Conservation (phyloP, 2,329 filamentous ascomycete species). For the Shiraia bambusicola region DNA sequence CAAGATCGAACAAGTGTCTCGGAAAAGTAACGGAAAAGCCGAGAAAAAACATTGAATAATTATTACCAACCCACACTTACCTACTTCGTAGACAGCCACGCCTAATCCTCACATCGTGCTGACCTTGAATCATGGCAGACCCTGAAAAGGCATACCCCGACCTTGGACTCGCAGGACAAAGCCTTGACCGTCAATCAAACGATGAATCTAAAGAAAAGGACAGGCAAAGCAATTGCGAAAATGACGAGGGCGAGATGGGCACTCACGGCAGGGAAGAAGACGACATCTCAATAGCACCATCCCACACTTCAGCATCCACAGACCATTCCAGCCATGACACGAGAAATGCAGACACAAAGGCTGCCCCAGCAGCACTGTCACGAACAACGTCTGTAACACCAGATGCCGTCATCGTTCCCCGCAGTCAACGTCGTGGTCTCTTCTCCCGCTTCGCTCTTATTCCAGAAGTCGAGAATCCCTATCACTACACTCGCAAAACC, state of each 20-base stretch:
- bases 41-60: not conserved
- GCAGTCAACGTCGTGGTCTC: constrained; percentile 66
- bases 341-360: constrained; percentile 1
- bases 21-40: constrained; percentile 4
- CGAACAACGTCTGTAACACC: constrained; percentile 37
- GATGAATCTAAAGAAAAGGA: constrained; percentile 2
- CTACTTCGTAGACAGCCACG: no score
- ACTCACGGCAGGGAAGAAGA: constrained; percentile 13
- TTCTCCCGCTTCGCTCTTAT: constrained; percentile 70
- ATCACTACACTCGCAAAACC: constrained; percentile 68
- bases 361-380: constrained; percentile 22
- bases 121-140: constrained; percentile 7
- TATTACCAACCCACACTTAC: not conserved
- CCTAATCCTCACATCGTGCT: not conserved
- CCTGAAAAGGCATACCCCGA: constrained; percentile 6
- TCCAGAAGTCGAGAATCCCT: constrained; percentile 76
- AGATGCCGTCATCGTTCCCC: constrained; percentile 52
- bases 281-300: constrained; percentile 24
- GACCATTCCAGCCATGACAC: constrained; percentile 16
- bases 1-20: not conserved
- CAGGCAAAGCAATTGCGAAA: not conserved
- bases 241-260: constrained; percentile 11
- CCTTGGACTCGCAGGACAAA: not conserved
- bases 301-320: constrained; percentile 24
- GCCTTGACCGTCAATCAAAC: not conserved